These are phyloP conservation scores for Hygrophorus russula DNA, from an alignment of 768 basidiomycete genomes.

Conservation along the genomic window DNA sequence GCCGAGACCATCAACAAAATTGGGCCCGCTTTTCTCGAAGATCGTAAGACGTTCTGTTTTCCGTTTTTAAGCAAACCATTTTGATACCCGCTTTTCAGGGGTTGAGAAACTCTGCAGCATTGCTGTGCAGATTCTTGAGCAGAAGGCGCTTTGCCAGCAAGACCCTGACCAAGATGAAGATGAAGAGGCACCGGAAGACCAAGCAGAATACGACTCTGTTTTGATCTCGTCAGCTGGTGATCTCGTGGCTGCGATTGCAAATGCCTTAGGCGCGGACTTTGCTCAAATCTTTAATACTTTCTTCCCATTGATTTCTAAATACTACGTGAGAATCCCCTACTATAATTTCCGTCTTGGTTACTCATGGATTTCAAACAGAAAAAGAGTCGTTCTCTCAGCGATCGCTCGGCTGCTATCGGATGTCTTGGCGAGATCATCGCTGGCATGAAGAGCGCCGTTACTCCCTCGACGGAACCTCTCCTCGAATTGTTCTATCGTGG, in stretches of 20 bases:
- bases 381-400: conserved; percentile 77
- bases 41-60: conserved; percentile 37
- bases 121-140: conserved; percentile 77
- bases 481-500: conserved; percentile 79
- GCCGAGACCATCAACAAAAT: conserved; percentile 88
- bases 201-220: conserved; percentile 94
- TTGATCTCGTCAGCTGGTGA: conserved; percentile 91
- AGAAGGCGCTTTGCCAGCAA: conserved; percentile 93
- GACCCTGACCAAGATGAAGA: conserved; percentile 89
- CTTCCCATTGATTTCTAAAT: conserved; percentile 83
- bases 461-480: conserved; percentile 71
- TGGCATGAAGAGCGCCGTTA: conserved; percentile 80
- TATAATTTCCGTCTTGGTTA: neutral
- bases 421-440: conserved; percentile 92
- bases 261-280: conserved; percentile 79
- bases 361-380: conserved; percentile 35
- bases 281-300: conserved; percentile 73
- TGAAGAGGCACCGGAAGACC: conserved; percentile 78
- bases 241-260: conserved; percentile 82
- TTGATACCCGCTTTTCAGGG: conserved; percentile 28
- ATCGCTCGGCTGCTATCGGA: conserved; percentile 89
- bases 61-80: neutral
- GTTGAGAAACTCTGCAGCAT: conserved; percentile 72
- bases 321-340: conserved; percentile 52
- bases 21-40: conserved; percentile 78